These are phyloP conservation scores for Coemansia javaensis DNA, from an alignment of 192 early-diverging fungal species.

Conservation along the genomic window DNA sequence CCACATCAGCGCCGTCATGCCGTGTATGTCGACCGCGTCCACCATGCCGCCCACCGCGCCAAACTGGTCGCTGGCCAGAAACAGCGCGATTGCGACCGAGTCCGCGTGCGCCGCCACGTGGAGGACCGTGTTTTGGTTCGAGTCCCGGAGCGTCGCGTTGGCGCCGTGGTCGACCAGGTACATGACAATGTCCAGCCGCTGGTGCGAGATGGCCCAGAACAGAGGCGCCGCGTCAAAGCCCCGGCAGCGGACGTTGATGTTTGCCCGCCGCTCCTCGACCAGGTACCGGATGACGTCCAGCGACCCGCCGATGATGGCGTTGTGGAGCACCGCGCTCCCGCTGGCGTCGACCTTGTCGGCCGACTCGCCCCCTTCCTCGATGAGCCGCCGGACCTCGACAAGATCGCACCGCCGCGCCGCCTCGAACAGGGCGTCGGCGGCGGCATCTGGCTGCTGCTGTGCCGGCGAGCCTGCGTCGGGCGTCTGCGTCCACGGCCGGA, in stretches of 20 bases:
- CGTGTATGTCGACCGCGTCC: conserved; percentile 68
- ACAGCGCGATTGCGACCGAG: conserved; percentile 69
- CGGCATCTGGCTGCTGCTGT: neutral
- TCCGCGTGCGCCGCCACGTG: conserved; percentile 87
- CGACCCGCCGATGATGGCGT: conserved; percentile 76
- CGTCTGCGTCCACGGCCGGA: neutral
- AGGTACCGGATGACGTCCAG: conserved; percentile 68
- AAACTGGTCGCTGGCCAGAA: conserved; percentile 61
- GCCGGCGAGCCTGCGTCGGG: neutral
- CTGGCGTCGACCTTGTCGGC: conserved; percentile 60
- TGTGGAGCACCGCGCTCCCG: conserved; percentile 76
- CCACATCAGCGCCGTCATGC: conserved; percentile 94
- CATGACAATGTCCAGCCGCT: conserved; percentile 67
- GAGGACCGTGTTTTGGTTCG: conserved; percentile 82
- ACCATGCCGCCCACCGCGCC: conserved; percentile 55
- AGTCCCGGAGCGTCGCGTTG: conserved; percentile 65
- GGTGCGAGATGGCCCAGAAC: conserved; percentile 86
- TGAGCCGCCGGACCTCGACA: conserved; percentile 47
- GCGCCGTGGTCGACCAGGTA: conserved; percentile 76
- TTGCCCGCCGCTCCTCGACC: conserved; percentile 65
- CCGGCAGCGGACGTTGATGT: conserved; percentile 69
- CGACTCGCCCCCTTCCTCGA: conserved; percentile 53
- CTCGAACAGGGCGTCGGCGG: conserved; percentile 16
- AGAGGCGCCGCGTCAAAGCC: conserved; percentile 81
- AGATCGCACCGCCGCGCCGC: conserved; percentile 72